These are phyloP conservation scores for Ganoderma resinaceum DNA, from an alignment of 1,284 basidiomycete genomes.

Conservation along the genomic window DNA sequence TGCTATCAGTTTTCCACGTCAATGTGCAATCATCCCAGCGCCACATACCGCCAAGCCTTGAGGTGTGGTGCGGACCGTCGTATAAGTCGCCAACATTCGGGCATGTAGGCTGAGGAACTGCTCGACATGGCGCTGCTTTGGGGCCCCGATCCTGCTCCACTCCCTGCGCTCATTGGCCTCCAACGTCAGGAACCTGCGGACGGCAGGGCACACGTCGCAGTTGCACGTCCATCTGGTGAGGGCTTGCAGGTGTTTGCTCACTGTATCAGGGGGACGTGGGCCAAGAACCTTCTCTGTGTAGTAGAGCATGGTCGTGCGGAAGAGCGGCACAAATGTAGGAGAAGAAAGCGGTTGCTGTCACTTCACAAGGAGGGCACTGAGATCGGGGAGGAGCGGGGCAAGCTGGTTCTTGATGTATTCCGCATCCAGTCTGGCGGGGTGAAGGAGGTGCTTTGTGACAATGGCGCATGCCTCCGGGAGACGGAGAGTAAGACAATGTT, in stretches of 20 bases:
- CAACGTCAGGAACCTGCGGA: neutral
- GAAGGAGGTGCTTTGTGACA: neutral
- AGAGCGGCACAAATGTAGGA: neutral
- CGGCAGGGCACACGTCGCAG: neutral
- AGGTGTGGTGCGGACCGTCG: neutral
- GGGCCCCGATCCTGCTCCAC: neutral
- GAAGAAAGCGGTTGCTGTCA: neutral
- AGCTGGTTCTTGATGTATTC: constrained; percentile 9
- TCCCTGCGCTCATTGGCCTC: neutral
- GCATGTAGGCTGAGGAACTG: neutral
- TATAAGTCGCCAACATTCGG: neutral
- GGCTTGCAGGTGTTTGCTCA: neutral
- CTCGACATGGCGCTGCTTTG: neutral
- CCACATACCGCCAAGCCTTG: neutral
- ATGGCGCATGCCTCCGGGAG: constrained; percentile 9
- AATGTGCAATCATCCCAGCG: neutral
- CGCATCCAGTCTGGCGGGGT: constrained; percentile 2
- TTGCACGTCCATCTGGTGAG: neutral
- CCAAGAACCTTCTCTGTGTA: neutral
- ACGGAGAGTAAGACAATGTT: constrained; percentile 11
- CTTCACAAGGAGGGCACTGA: constrained; percentile 11
- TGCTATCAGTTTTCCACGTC: neutral
- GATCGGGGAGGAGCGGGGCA: constrained; percentile 15
- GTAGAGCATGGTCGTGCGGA: neutral
- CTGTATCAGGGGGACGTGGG: neutral